Conservation (phyloP, 1,139 yeast genomes). For the Suhomyces wounanorum region DNA sequence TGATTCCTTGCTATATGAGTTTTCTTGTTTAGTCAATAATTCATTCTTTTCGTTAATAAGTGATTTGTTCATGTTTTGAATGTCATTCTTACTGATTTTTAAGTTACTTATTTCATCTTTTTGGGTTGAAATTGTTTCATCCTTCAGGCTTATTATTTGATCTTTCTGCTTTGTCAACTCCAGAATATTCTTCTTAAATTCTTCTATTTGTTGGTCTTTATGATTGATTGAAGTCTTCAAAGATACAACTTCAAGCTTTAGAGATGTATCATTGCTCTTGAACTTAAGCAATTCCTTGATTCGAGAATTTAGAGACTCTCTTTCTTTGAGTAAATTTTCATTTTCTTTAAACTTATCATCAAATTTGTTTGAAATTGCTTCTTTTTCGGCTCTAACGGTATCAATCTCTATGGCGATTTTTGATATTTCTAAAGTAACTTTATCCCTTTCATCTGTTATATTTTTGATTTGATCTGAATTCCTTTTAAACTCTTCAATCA, state of each 20-base stretch:
- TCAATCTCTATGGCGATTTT: slow-evolving; percentile 23
- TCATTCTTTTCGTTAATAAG: slow-evolving; percentile 41
- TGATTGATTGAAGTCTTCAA: slow-evolving; percentile 41
- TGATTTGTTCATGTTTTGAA: slow-evolving; percentile 37
- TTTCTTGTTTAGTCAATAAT: slow-evolving; percentile 42
- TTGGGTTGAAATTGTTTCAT: slow-evolving; percentile 24
- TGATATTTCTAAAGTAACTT: slow-evolving; percentile 13
- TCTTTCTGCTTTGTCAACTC: slow-evolving; percentile 34
- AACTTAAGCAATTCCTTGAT: slow-evolving; percentile 34
- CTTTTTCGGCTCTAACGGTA: slow-evolving; percentile 17
- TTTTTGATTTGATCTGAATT: slow-evolving; percentile 6
- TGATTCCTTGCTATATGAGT: slow-evolving; percentile 37
- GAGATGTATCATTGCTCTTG: slow-evolving; percentile 42
- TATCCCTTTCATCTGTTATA: slow-evolving; percentile 12
- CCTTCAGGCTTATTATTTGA: slow-evolving; percentile 18
- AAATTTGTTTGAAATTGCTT: slow-evolving; percentile 13
- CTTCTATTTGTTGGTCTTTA: slow-evolving; percentile 52
- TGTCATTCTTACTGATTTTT: slow-evolving; percentile 44
- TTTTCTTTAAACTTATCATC: slow-evolving; percentile 23
- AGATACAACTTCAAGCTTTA: slow-evolving; percentile 45
- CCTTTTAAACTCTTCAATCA: background rate
- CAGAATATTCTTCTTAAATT: slow-evolving; percentile 41
- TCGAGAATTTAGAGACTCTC: slow-evolving; percentile 29
- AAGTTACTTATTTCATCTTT: slow-evolving; percentile 44
- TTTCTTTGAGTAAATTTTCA: slow-evolving; percentile 26